Base-by-base conservation (phyloP, 257 asterid genomes). In the Solanum lignicaule region DNA sequence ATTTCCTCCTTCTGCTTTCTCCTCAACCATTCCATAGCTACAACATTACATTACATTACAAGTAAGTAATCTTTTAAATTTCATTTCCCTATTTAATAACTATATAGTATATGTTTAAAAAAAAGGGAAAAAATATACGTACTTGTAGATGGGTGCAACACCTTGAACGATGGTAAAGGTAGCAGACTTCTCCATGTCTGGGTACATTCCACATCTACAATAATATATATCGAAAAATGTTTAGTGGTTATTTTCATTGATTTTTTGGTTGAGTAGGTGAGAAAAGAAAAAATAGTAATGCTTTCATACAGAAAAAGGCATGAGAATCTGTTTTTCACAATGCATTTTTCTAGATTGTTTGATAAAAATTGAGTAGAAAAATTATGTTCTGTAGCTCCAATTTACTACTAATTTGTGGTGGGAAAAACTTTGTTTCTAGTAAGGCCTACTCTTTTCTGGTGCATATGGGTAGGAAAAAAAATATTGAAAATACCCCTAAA, bases 1-100 rank as follows among this genome's bases (percentile, higher is more conserved):
- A 55, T 55, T 55, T 87, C 88, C 93, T 74, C 82, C 82, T 10
- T 87, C 87, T 43, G 89, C 93, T 27, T 76, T 39, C 87, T 84
- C 92, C 65, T 85, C 89, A 10, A 55, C 68, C 52, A 21, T 41
- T 38, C 88, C 88, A 79, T 74, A 62, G 41, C 25, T 78, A 43
- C 58, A 39, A 16, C 11, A 58, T 33, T 27, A 31, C 18, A 27
- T 68, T 13, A 4, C 2, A 46, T 43, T 43, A 43, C 18, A 43
- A 13, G 7, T 83, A 68, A 31, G 4, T 18, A 29, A 7, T 66
- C 9, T 14, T 8, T 1, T 21, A 52, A 16, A 52, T 46, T 43
- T 46, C 55, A 39, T 76, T 76, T n/a, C 5, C 1, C 21, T 38
- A 33, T 31, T 83, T 10, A 9, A 32, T 52, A 48, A 46, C 33